A percentile compares a stretch with the other conserved stretches of the same genome.
These are phyloP conservation scores for Yamadazyma epiphylla DNA, from an alignment of 1,139 yeast species.

Conservation along the genomic window DNA sequence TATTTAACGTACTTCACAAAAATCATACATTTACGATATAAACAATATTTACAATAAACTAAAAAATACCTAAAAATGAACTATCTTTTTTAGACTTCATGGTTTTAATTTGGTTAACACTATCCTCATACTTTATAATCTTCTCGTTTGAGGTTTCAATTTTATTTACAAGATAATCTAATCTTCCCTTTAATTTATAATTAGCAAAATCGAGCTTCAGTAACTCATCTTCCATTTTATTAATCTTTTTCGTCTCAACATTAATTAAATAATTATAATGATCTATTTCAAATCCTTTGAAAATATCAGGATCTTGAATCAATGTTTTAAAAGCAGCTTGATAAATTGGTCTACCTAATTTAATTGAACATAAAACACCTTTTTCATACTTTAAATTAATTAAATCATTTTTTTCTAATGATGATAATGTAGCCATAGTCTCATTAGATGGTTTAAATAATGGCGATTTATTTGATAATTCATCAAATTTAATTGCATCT, in stretches of 20 bases:
- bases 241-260: slow-evolving; percentile 62
- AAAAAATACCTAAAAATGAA: slow-evolving; percentile 11
- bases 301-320: slow-evolving; percentile 53
- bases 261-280: slow-evolving; percentile 52
- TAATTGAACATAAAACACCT: slow-evolving; percentile 65
- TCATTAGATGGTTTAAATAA: slow-evolving; percentile 59
- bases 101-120: slow-evolving; percentile 17
- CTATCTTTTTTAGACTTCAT: slow-evolving; percentile 5
- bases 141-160: slow-evolving; percentile 53
- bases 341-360: slow-evolving; percentile 82
- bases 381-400: slow-evolving; percentile 65
- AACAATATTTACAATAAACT: slow-evolving; percentile 3
- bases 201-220: slow-evolving; percentile 41
- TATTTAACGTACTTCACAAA: background rate
- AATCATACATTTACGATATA: too few relatives aligned
- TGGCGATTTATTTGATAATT: slow-evolving; percentile 51
- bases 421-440: slow-evolving; percentile 50
- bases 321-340: slow-evolving; percentile 74
- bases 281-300: slow-evolving; percentile 61
- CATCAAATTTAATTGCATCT: slow-evolving; percentile 45
- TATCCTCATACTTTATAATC: slow-evolving; percentile 39
- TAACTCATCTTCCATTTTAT: slow-evolving; percentile 68
- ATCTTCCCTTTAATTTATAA: slow-evolving; percentile 53
- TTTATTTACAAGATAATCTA: slow-evolving; percentile 63
- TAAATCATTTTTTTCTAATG: slow-evolving; percentile 77